These are phyloP conservation scores for Phytophthora capsici DNA, from an alignment of 352 stramenopile genomes.

Conservation along the genomic window DNA sequence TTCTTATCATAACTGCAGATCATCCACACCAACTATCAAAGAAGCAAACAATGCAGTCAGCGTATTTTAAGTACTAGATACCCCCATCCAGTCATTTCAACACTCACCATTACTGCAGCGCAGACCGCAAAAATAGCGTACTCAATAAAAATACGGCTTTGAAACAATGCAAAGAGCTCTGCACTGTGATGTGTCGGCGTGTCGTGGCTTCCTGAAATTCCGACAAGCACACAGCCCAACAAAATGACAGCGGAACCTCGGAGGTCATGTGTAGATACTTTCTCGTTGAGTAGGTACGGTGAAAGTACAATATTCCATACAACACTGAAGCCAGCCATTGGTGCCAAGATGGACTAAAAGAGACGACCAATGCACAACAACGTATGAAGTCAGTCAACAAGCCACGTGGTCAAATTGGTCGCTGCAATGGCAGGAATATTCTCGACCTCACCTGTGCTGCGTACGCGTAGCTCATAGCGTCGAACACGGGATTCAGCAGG, in stretches of 20 bases:
- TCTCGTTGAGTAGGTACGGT: conserved; percentile 83
- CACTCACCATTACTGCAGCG: conserved; percentile 52
- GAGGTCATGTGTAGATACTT: conserved; percentile 76
- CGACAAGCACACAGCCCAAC: conserved; percentile 75
- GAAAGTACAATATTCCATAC: conserved; percentile 90
- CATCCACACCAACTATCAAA: conserved; percentile 69
- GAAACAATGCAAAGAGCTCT: conserved; percentile 85
- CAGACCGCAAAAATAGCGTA: conserved; percentile 61
- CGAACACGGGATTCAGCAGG: conserved; percentile 85
- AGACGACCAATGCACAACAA: conserved; percentile 27
- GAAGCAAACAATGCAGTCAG: too few relatives aligned
- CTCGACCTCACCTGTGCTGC: conserved; percentile 65
- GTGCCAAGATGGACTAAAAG: conserved; percentile 78
- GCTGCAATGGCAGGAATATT: conserved; percentile 3
- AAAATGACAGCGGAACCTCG: conserved; percentile 80
- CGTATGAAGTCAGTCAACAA: conserved; percentile 20
- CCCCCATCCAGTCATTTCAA: background rate
- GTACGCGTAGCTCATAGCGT: conserved; percentile 88
- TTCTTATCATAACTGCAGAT: conserved; percentile 70
- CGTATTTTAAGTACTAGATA: too few relatives aligned
- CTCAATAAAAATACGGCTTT: conserved; percentile 70
- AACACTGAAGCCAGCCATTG: conserved; percentile 88
- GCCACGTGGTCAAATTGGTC: conserved; percentile 11
- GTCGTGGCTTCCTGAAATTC: conserved; percentile 81
- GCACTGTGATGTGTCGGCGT: conserved; percentile 77